Base-by-base conservation (phyloP, 2,329 filamentous ascomycete genomes). In the Atkinsonella texensis region DNA sequence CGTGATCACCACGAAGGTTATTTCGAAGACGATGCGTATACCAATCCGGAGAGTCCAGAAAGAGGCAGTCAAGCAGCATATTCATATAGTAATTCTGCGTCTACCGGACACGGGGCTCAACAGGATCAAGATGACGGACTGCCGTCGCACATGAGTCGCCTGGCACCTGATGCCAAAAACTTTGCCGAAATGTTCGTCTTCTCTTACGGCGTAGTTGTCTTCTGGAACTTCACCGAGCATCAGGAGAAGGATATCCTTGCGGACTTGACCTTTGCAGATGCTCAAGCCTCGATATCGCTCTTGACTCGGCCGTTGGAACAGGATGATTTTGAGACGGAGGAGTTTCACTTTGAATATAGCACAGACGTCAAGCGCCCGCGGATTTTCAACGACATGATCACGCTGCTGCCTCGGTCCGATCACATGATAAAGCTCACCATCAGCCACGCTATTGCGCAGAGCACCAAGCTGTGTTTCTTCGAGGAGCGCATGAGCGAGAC, bases 301-400 rank as follows among this genome's bases (percentile, higher is more conserved):
- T 83, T 89, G 33, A 86, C 83, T 1, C 79, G 88, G 35, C 88
- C 90, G 0, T 74, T 95, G 20, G 81, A 87, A 52, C 88, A 96
- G 67, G 84, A 85, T 57, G 90, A 97, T 63, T 95, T 94, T 59
- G 93, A 98, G 71, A 98, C 87, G 0, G 93, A 98, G 65, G 91
- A 97, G 64, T 96, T 98, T 62, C 91, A 98, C 64, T 98, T 98
- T 64, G 90, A 97, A 67, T 98, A 98, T 72, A 95, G 88, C 60
- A 79, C 82, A 1, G 79, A 88, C 53, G 89, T 93, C 35, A 85
- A 89, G 55, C 81, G 90, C 48, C 93, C 93, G 4, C 81, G 93
- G 52, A 87, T 98, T 32, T 98, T 94, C 72, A 97, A 98, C 69
- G 93, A 98, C 68, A 98, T 98, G 93, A 97, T 98, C 61, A 98